Base-by-base conservation (phyloP, 169 alveolate genomes). In the Plasmodium billcollinsi region DNA sequence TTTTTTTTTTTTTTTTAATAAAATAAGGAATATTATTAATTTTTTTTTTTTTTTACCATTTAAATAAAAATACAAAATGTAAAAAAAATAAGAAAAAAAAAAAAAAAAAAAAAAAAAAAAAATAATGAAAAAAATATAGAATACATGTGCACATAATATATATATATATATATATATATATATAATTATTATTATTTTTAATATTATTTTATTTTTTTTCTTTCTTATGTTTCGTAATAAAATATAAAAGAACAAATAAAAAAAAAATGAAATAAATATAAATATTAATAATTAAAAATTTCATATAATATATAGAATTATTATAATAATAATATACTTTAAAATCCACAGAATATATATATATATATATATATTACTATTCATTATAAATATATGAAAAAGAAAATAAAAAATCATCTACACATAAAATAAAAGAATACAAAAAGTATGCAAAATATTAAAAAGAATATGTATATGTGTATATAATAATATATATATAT, bases 261-360 rank as follows among this genome's bases (percentile, higher is more conserved):
- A 1, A 8, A 70, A 49, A n/a, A 20, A 70, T n/a, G n/a, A 15
- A 49, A 43, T 9, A 45, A 45, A 15, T 45, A 45, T 20, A 39
- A 47, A 29, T 29, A 29, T 29, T 29, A 29, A 29, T 29, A 29
- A 29, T 29, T 29, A 29, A 29, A 29, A 29, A 29, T 29, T 1
- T 29, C 39, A 29, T 29, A 29, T 29, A 29, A 29, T 29, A 29
- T 29, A 29, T 29, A 29, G 39, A 29, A 29, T 29, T 29, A 29
- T 29, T 24, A 24, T 24, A 29, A 29, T 29, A 29, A 29, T 29
- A 29, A 29, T 29, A 47, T 20, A 70, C 66, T 70, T 70, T 20
- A 70, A 70, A 70, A 49, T 70, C 26, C 78, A 70, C 47, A 45
- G 39, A 70, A 47, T 49, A 49, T 63, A 70, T 47, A 70, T 70